Evolutionary conservation across 139 green algal genomes (phyloP).

Genomic region (Pseudopediastrum boryanum): DNA sequence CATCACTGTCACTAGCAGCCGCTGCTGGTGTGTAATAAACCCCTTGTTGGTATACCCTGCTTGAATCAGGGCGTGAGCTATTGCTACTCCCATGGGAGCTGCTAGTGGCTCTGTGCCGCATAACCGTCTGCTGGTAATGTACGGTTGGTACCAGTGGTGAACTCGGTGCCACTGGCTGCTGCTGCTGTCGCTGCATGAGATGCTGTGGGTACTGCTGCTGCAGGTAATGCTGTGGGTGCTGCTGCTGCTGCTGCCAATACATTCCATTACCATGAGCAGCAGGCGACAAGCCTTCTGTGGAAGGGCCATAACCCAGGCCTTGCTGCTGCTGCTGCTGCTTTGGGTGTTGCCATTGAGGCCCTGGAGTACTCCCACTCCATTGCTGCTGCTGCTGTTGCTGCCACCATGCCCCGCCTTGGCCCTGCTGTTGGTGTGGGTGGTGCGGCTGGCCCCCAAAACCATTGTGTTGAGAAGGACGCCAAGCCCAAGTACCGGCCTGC

Average conservation of each 20-base stretch:
- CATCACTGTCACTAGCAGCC: not conserved
- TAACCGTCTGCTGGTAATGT: slow-evolving; percentile 37
- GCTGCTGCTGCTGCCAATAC: not conserved
- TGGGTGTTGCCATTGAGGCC: not conserved
- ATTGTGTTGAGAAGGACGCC: not conserved
- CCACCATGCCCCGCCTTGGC: not conserved
- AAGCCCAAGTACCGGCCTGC: not conserved
- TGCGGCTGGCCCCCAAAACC: too few relatives aligned
- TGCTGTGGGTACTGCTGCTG: not conserved
- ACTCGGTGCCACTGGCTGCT: not conserved
- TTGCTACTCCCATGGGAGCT: too few relatives aligned
- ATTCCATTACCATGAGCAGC: not conserved
- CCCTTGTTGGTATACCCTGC: too few relatives aligned
- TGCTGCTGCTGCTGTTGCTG: not conserved
- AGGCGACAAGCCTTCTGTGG: not conserved
- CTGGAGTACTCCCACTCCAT: not conserved
- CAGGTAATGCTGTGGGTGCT: not conserved
- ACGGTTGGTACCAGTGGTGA: slow-evolving; percentile 27
- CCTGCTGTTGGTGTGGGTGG: not conserved
- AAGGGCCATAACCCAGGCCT: not conserved
- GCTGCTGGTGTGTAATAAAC: too few relatives aligned
- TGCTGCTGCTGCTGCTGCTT: not conserved
- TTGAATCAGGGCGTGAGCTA: too few relatives aligned
- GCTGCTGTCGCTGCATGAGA: not conserved
- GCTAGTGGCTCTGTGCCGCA: slow-evolving; percentile 12